Conservation (phyloP, 208 protist genomes). For the Leptomonas seymouri region DNA sequence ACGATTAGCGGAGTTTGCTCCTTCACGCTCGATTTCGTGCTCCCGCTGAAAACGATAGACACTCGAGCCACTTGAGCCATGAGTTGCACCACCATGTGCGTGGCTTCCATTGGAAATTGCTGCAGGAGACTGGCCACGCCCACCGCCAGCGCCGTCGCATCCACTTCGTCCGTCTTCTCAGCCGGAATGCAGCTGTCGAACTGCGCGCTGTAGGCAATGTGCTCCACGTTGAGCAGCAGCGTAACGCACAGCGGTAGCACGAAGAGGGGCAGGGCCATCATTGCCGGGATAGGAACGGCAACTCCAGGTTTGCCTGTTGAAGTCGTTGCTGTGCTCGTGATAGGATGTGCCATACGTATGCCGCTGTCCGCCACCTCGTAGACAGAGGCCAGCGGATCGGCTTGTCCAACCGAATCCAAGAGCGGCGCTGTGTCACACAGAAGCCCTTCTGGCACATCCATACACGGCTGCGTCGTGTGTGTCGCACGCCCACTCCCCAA, state of each 20-base stretch:
- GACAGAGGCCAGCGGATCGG: conserved; percentile 18
- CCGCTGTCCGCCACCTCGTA: conserved; percentile 20
- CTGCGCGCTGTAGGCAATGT: conserved; percentile 59
- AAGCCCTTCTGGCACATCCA: conserved; percentile 22
- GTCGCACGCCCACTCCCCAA: background rate
- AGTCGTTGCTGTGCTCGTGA: background rate
- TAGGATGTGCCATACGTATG: background rate
- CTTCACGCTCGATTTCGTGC: conserved; percentile 1
- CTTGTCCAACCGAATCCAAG: conserved; percentile 18
- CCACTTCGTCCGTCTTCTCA: conserved; percentile 57
- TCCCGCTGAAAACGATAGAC: background rate
- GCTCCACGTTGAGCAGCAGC: conserved; percentile 58
- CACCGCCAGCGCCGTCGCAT: conserved; percentile 86
- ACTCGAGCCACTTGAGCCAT: conserved; percentile 77
- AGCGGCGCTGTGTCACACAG: conserved; percentile 22
- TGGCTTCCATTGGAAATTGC: conserved; percentile 92
- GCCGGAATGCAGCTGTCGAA: conserved; percentile 61
- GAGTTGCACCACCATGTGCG: conserved; percentile 78
- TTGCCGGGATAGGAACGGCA: conserved; percentile 35
- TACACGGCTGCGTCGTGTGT: conserved; percentile 9
- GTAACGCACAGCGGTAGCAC: conserved; percentile 82
- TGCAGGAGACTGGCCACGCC: conserved; percentile 92
- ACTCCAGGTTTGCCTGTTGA: background rate
- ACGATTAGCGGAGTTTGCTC: conserved; percentile 11
- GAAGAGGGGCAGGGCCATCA: conserved; percentile 63